phyloP scores from a whole-genome alignment of 257 asterid species.

The Solanum etuberosum region DNA sequence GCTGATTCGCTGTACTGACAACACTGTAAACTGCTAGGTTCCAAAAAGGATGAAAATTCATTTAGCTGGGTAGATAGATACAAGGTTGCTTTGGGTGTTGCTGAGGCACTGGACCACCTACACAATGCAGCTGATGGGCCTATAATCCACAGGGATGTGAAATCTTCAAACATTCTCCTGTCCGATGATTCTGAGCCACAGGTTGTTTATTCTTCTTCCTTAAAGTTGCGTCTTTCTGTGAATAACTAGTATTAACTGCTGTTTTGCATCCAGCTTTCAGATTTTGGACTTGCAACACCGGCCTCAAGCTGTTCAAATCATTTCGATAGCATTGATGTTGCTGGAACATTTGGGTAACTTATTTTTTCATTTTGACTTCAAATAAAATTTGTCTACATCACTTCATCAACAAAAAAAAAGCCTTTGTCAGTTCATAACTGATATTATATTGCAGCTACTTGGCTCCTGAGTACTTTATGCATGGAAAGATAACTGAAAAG shows the following conservation, averaged over 20 bases:
- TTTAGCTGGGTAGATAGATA: conserved; percentile 70
- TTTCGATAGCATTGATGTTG: conserved; percentile 47
- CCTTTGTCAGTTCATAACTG: not conserved
- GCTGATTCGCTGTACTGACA: conserved; percentile 3
- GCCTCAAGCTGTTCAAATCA: conserved; percentile 53
- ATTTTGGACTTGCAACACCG: conserved; percentile 84
- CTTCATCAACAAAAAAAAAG: not conserved
- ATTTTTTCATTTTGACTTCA: not conserved
- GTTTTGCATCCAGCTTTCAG: conserved; percentile 49
- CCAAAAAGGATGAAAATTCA: conserved; percentile 15
- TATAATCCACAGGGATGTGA: conserved; percentile 83
- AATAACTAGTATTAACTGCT: not conserved
- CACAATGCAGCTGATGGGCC: conserved; percentile 44
- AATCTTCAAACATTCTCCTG: conserved; percentile 88
- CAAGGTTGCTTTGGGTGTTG: conserved; percentile 83
- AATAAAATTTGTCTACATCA: not conserved
- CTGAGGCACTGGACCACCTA: conserved; percentile 72
- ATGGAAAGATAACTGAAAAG: conserved; percentile 63
- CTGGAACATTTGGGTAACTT: conserved; percentile 93
- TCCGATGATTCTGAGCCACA: conserved; percentile 73
- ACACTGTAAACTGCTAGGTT: conserved; percentile 25
- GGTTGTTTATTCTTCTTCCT: conserved; percentile 25
- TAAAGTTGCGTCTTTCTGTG: not conserved
- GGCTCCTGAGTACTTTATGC: conserved; percentile 90
- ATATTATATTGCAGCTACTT: conserved; percentile 46